Conservation (phyloP, 305 asterid species). For the Nicotiana rustica region DNA sequence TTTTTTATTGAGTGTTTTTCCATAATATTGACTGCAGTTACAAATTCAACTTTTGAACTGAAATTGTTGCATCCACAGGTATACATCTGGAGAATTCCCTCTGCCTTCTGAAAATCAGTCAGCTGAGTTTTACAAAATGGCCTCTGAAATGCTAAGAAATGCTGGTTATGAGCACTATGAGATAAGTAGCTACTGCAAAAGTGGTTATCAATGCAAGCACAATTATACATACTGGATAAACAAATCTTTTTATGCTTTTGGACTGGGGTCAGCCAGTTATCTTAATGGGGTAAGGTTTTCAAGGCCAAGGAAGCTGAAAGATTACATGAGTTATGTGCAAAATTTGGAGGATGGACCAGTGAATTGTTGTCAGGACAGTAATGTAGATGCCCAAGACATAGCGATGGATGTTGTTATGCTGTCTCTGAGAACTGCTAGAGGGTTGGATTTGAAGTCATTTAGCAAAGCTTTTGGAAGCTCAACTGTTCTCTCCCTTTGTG, state of each 20-base stretch:
- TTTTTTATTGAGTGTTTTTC: too few relatives aligned
- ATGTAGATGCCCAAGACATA: slow-evolving; percentile 58
- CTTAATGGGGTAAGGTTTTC: slow-evolving; percentile 71
- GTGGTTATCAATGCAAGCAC: slow-evolving; percentile 84
- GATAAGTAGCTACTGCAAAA: slow-evolving; percentile 87
- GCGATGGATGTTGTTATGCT: slow-evolving; percentile 86
- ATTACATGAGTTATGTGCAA: slow-evolving; percentile 67
- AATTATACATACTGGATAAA: slow-evolving; percentile 84
- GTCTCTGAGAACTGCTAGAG: slow-evolving; percentile 80
- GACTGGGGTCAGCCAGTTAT: slow-evolving; percentile 92
- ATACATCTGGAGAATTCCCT: slow-evolving; percentile 85
- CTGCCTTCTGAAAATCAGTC: slow-evolving; percentile 87
- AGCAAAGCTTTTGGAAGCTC: slow-evolving; percentile 67
- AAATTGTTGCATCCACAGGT: slow-evolving; percentile 55
- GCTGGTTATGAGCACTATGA: slow-evolving; percentile 91
- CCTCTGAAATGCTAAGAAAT: slow-evolving; percentile 67
- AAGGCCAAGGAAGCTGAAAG: slow-evolving; percentile 85
- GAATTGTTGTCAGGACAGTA: slow-evolving; percentile 36
- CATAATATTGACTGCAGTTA: too few relatives aligned
- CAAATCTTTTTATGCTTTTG: slow-evolving; percentile 79
- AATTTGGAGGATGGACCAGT: slow-evolving; percentile 56
- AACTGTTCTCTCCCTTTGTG: slow-evolving; percentile 57
- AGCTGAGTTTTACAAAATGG: slow-evolving; percentile 80
- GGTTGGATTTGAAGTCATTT: slow-evolving; percentile 77
- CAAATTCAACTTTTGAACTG: neutral